Base-by-base conservation (phyloP, 495 filamentous ascomycete species). In the Barbatosphaeria neglecta region DNA sequence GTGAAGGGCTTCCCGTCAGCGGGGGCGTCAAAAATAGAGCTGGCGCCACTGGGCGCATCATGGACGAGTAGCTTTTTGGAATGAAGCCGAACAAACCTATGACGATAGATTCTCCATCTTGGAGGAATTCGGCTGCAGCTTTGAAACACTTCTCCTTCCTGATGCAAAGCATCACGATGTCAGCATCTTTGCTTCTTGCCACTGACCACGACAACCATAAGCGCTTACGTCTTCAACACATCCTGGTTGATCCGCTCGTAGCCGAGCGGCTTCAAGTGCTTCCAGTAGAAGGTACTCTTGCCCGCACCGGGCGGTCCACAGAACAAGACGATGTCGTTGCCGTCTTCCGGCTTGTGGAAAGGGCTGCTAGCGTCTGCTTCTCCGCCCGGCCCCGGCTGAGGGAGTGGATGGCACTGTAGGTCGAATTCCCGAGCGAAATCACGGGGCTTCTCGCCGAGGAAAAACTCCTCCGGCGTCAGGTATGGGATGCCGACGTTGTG, bases 171-270 rank as follows among this genome's bases (percentile, higher is more conserved):
- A n/a, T n/a, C n/a, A 44, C 5, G 28, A 96, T 63, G 85, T 94
- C 18, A 87, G 81, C 50, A 58, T 56, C 39, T 43, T 58, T 16
- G 13, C 17, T 1, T 18, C 39, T 7, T 19, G 43, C 16, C 43
- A 43, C 43, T 25, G 39, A 49, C 37, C 44, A 31, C 24, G 47
- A 24, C 61, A 24, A 50, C 74, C 22, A 66, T n/a, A n/a, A n/a
- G n/a, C n/a, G n/a, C n/a, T n/a, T n/a, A 86, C 82, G 81, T 81
- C 62, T 94, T 95, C n/a, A 95, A 65, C 3, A 68, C 74, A 65
- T 97, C 93, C 65, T 96, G 90, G 51, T 96, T 98, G 15, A 95
- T 75, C 22, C 90, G 76, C 61, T 81, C 81, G 60, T 92, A 96
- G 23, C 81, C 82, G 3, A 92, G 65, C 19, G 87, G 84, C 60